Evolutionary conservation across 192 early-diverging fungal genomes (phyloP).

Genomic region (Rhizoclosmatium globosum): DNA sequence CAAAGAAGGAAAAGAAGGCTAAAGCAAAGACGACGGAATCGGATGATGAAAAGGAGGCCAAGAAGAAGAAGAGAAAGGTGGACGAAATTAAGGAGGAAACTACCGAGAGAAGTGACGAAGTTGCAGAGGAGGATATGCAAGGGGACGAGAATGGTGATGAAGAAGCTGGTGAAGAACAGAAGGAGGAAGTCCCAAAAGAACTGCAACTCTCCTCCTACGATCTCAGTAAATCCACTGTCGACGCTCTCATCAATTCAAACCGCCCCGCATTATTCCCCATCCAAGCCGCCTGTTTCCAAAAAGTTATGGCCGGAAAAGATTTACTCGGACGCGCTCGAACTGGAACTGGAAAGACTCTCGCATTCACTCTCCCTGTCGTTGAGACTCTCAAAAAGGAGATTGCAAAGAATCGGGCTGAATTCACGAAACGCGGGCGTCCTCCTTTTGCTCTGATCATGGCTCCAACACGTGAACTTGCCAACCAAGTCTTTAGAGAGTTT

Average conservation of each 20-base stretch:
- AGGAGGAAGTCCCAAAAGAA: slow-evolving; percentile 41
- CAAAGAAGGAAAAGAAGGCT: slow-evolving; percentile 27
- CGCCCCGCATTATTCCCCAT: slow-evolving; percentile 92
- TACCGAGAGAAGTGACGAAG: slow-evolving; percentile 35
- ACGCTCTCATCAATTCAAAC: slow-evolving; percentile 73
- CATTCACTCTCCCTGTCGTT: slow-evolving; percentile 82
- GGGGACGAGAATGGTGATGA: slow-evolving; percentile 29
- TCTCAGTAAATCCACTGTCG: slow-evolving; percentile 66
- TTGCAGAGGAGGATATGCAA: slow-evolving; percentile 35
- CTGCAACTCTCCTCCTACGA: slow-evolving; percentile 42
- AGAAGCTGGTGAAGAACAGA: not conserved
- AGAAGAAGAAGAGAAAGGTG: not conserved
- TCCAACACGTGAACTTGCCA: slow-evolving; percentile 87
- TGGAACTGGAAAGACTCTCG: slow-evolving; percentile 73
- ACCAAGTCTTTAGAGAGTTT: slow-evolving; percentile 60
- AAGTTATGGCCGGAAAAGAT: slow-evolving; percentile 78
- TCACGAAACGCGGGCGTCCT: slow-evolving; percentile 45
- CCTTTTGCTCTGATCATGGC: slow-evolving; percentile 81
- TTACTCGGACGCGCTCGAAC: slow-evolving; percentile 67
- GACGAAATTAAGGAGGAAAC: slow-evolving; percentile 32
- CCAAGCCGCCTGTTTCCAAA: slow-evolving; percentile 85
- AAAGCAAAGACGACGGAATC: slow-evolving; percentile 14
- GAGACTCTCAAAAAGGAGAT: slow-evolving; percentile 59
- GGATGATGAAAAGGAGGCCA: not conserved
- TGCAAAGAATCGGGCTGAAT: slow-evolving; percentile 36